Evolutionary conservation across 352 stramenopile genomes (phyloP).

Genomic region (Globisporangium alternatum): DNA sequence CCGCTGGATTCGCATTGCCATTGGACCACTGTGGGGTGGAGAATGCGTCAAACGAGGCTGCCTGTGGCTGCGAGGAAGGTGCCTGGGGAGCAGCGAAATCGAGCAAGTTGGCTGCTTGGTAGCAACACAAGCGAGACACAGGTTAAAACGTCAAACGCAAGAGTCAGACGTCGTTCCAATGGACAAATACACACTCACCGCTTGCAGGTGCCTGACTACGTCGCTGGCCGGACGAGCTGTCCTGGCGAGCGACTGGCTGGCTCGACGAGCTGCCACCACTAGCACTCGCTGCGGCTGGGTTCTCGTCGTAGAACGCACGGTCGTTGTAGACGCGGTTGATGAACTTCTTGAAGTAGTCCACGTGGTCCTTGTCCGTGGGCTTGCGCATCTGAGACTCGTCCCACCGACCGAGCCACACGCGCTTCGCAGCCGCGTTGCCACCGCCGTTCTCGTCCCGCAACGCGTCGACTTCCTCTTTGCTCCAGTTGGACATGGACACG

Average conservation of each 20-base stretch:
- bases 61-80: conserved; percentile 20
- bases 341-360: conserved; percentile 87
- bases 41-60: conserved; percentile 45
- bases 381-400: conserved; percentile 69
- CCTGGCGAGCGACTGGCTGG: neutral
- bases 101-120: conserved; percentile 40
- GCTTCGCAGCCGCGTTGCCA: conserved; percentile 20
- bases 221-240: conserved; percentile 15
- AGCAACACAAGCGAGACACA: neutral
- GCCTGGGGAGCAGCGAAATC: conserved; percentile 44
- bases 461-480: conserved; percentile 86
- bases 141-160: neutral
- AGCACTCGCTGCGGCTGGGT: conserved; percentile 11
- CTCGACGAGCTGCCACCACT: neutral
- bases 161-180: neutral
- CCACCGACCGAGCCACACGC: conserved; percentile 20
- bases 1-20: conserved; percentile 14
- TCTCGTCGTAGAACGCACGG: conserved; percentile 68
- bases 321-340: conserved; percentile 86
- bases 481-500: conserved; percentile 95
- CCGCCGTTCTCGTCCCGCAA: conserved; percentile 74
- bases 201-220: conserved; percentile 3
- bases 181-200: conserved; percentile 1
- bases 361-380: conserved; percentile 64
- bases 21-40: conserved; percentile 8